A percentile compares a stretch with the other conserved stretches of the same genome.
phyloP scores from a whole-genome alignment of 2,329 filamentous ascomycete genomes.

The Microdochium bolleyi region DNA sequence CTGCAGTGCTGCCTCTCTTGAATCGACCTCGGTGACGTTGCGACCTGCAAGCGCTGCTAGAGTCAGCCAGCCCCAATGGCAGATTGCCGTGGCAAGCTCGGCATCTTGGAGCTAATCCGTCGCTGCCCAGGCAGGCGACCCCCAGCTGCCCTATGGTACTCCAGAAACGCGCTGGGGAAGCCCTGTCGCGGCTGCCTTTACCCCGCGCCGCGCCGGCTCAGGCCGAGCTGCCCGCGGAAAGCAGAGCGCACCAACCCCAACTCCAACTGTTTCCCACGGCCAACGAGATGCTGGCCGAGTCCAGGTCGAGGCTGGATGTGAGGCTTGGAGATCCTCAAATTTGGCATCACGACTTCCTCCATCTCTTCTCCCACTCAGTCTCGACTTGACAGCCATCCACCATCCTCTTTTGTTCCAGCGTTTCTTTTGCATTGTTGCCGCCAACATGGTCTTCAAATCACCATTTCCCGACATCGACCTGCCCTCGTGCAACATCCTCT shows the following conservation, averaged over 20 bases:
- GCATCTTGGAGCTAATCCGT: no score
- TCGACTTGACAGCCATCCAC: no score
- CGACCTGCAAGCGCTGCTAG: not conserved
- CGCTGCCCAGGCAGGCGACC: no score
- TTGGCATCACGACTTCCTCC: no score
- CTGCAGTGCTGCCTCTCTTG: not conserved
- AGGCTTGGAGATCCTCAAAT: no score
- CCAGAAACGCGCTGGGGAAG: not conserved
- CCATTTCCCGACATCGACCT: constrained; percentile 32
- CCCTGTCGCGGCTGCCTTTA: not conserved
- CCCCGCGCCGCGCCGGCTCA: not conserved
- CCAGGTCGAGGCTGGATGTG: no score
- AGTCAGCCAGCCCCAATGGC: not conserved
- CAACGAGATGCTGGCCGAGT: no score
- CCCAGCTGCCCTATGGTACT: not conserved
- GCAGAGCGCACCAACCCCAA: not conserved
- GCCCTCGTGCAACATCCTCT: constrained; percentile 34
- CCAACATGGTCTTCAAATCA: constrained; percentile 31
- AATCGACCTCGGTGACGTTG: not conserved
- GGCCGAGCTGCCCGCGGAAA: no score
- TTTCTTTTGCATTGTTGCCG: no score
- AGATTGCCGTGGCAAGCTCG: not conserved
- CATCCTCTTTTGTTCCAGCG: no score
- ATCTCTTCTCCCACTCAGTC: no score
- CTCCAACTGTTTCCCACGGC: no score